Conservation (phyloP, 768 basidiomycete species). For the Cystofilobasidium capitatum region DNA sequence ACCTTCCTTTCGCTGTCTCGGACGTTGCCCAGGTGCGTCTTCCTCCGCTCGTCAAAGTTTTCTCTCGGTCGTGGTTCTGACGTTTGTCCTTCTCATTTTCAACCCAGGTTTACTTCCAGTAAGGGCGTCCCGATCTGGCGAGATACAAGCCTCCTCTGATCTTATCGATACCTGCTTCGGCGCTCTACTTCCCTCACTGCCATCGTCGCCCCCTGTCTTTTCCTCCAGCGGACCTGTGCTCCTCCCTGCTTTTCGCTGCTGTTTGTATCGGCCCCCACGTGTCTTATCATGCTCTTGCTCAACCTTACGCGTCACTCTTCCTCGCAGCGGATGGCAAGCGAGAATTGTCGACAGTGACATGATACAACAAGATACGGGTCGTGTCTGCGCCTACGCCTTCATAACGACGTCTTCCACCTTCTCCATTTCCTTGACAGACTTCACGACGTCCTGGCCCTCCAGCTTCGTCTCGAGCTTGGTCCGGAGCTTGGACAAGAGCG, state of each 20-base stretch:
- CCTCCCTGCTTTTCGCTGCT: no score
- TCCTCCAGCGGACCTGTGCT: no score
- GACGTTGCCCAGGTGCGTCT: slow-evolving; percentile 60
- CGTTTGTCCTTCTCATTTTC: not conserved
- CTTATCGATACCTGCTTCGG: no score
- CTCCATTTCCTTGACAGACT: not conserved
- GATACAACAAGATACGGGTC: not conserved
- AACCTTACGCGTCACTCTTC: not conserved
- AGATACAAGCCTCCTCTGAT: no score
- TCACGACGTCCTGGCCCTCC: not conserved
- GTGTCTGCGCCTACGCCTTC: not conserved
- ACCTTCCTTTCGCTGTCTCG: slow-evolving; percentile 64
- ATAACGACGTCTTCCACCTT: not conserved
- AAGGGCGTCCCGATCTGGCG: no score
- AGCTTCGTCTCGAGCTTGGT: slow-evolving; percentile 55
- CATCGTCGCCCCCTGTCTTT: no score
- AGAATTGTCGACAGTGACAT: not conserved
- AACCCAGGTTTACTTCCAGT: slow-evolving; percentile 20
- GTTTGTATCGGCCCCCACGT: not conserved
- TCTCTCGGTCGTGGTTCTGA: not conserved
- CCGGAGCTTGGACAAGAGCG: slow-evolving; percentile 71
- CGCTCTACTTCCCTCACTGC: no score
- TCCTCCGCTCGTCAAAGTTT: not conserved
- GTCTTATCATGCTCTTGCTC: not conserved
- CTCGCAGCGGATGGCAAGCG: no score